A percentile compares a stretch with the other conserved stretches of the same genome.
phyloP scores from a whole-genome alignment of 1,284 basidiomycete genomes.

The Sparassis latifolia region DNA sequence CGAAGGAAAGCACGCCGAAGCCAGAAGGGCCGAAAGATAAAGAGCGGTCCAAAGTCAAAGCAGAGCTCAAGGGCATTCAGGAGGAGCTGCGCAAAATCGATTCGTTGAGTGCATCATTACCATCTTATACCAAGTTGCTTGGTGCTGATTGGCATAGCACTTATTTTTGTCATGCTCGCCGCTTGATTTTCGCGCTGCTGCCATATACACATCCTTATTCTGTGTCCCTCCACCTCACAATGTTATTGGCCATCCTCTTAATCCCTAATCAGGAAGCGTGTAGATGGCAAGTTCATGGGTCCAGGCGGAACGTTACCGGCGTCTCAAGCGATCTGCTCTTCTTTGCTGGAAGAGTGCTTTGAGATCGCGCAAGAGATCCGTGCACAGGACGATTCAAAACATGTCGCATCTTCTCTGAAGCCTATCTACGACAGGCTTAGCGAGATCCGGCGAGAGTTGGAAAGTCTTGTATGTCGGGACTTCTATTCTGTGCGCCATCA shows the following conservation, averaged over 20 bases:
- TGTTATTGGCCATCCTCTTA: conserved; percentile 4
- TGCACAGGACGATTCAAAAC: conserved; percentile 88
- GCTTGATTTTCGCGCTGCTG: conserved; percentile 3
- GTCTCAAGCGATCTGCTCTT: conserved; percentile 86
- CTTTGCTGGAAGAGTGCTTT: conserved; percentile 94
- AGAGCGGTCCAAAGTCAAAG: conserved; percentile 71
- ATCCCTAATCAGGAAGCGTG: conserved; percentile 61
- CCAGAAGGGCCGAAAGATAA: conserved; percentile 34
- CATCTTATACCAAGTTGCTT: conserved; percentile 25
- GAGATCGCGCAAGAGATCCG: conserved; percentile 96
- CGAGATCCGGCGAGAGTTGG: conserved; percentile 82
- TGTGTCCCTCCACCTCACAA: not conserved
- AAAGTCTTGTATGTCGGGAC: conserved; percentile 60
- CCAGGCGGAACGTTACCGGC: conserved; percentile 88
- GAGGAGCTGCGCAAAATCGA: conserved; percentile 96
- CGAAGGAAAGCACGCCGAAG: conserved; percentile 24
- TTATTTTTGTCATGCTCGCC: conserved; percentile 10
- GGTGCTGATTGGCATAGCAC: conserved; percentile 21
- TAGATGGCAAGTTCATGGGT: conserved; percentile 94
- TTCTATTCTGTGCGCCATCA: not conserved
- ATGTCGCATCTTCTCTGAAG: conserved; percentile 82
- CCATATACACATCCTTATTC: not conserved
- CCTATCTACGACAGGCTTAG: conserved; percentile 92
- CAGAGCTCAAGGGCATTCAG: conserved; percentile 84
- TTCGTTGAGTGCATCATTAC: conserved; percentile 61